Percentiles rank a stretch among this genome's conserved stretches.
Evolutionary conservation across 75 land plant species (phyloP).

Genomic region (Ceratopteris richardii): DNA sequence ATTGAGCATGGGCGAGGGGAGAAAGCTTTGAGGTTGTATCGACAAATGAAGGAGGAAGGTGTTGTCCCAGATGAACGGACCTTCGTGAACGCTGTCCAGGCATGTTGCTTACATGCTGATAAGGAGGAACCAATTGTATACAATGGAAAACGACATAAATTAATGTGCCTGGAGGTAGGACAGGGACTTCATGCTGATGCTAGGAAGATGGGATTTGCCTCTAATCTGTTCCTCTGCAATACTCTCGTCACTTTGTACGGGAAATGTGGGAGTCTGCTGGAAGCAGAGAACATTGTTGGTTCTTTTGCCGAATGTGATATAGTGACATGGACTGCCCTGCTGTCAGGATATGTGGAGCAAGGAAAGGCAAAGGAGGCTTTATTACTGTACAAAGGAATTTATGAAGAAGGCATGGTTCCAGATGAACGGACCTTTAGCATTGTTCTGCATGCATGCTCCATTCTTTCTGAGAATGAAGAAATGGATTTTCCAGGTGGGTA

Average conservation of each 20-base stretch:
- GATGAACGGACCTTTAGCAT: constrained; percentile 16
- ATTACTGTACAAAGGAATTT: constrained; percentile 19
- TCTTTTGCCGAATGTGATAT: neutral
- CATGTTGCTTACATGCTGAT: neutral
- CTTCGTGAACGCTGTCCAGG: neutral
- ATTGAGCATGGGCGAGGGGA: constrained; percentile 3
- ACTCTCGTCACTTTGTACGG: neutral
- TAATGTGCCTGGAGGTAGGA: neutral
- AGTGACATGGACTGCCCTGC: constrained; percentile 1
- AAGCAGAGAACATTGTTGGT: constrained; percentile 1
- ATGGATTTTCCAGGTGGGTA: too few relatives aligned
- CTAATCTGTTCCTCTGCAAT: neutral
- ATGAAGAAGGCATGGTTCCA: constrained; percentile 17
- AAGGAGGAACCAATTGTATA: neutral
- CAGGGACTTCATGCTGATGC: constrained; percentile 2
- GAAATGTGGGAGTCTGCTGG: neutral
- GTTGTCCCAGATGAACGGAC: neutral
- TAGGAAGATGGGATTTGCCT: neutral
- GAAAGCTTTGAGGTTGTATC: constrained; percentile 5
- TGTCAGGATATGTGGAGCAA: constrained; percentile 4
- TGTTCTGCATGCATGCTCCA: constrained; percentile 16
- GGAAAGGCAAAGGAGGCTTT: constrained; percentile 10
- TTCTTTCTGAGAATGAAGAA: neutral
- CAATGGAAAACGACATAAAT: neutral
- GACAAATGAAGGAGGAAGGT: neutral